phyloP scores from a whole-genome alignment of 306 rosid genomes.

The Cicer yamashitae region DNA sequence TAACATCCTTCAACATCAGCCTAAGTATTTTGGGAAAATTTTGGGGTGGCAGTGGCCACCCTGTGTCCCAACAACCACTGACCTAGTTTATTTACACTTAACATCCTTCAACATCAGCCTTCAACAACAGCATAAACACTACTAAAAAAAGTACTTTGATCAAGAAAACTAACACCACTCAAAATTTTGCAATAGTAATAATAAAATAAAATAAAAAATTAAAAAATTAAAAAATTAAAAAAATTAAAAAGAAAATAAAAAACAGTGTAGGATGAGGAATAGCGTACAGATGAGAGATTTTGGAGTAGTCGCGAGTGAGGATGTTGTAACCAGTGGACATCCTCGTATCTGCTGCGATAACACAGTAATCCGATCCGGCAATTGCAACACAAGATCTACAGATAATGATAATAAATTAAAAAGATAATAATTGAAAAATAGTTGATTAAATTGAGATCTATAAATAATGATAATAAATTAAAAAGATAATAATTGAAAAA shows the following conservation, averaged over 20 bases:
- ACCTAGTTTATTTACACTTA: not conserved
- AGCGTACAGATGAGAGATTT: slow-evolving; percentile 9
- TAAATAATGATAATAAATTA: not conserved
- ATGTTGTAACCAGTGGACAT: slow-evolving; percentile 7
- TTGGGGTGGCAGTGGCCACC: too few species aligned
- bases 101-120: not conserved
- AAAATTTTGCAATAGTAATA: not conserved
- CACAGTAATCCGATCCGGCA: slow-evolving; percentile 23
- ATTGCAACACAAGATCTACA: slow-evolving; percentile 19
- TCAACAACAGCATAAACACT: not conserved
- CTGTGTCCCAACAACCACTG: too few species aligned
- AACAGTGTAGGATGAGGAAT: not conserved
- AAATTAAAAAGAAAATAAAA: not conserved
- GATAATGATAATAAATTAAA: not conserved
- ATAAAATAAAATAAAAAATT: not conserved
- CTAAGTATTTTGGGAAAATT: too few species aligned
- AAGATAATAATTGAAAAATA: not conserved
- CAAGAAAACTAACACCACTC: not conserved
- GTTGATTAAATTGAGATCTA: not conserved
- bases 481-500: too few species aligned
- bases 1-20: not conserved
- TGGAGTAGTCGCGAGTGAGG: slow-evolving; percentile 22
- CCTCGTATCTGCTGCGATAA: not conserved
- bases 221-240: not conserved
- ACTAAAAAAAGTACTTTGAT: not conserved